phyloP scores from a whole-genome alignment of 2,329 filamentous ascomycete genomes.

The Alternaria ventricosa region DNA sequence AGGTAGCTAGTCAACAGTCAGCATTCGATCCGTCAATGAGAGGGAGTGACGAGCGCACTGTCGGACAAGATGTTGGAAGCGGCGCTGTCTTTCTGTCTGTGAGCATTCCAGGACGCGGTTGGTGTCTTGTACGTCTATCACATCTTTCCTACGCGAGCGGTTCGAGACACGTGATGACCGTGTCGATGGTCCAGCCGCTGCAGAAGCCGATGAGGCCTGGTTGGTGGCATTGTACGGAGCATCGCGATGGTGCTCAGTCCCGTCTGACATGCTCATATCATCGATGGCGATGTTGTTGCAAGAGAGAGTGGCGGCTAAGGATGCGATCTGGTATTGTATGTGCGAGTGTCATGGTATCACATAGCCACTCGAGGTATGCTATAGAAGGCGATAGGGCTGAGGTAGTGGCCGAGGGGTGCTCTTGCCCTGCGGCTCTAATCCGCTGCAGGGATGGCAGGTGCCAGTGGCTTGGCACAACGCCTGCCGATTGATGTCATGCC shows the following conservation, averaged over 20 bases:
- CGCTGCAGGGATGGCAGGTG: constrained; percentile 24
- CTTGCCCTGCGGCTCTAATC: constrained; percentile 17
- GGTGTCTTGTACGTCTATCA: constrained; percentile 33
- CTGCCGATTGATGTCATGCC: constrained; percentile 18
- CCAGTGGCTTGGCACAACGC: constrained; percentile 12
- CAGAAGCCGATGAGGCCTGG: not conserved
- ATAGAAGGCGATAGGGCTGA: constrained; percentile 11
- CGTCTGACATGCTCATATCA: constrained; percentile 33
- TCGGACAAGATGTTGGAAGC: constrained; percentile 43
- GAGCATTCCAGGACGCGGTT: constrained; percentile 40
- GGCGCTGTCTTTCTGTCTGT: constrained; percentile 34
- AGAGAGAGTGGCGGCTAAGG: not conserved
- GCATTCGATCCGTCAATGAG: not conserved
- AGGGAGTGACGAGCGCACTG: constrained; percentile 27
- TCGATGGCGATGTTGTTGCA: constrained; percentile 10
- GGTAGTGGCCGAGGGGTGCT: constrained; percentile 14
- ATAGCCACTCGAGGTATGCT: too few relatives aligned
- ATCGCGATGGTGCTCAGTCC: constrained; percentile 15
- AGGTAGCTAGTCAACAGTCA: constrained; percentile 67
- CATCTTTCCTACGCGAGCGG: not conserved
- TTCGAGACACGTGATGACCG: not conserved
- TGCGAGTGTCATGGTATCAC: not conserved
- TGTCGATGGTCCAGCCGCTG: not conserved
- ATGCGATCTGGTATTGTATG: constrained; percentile 6
- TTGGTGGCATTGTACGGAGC: not conserved